Base-by-base conservation (phyloP, 805 yeast genomes). In the Metschnikowia matae region DNA sequence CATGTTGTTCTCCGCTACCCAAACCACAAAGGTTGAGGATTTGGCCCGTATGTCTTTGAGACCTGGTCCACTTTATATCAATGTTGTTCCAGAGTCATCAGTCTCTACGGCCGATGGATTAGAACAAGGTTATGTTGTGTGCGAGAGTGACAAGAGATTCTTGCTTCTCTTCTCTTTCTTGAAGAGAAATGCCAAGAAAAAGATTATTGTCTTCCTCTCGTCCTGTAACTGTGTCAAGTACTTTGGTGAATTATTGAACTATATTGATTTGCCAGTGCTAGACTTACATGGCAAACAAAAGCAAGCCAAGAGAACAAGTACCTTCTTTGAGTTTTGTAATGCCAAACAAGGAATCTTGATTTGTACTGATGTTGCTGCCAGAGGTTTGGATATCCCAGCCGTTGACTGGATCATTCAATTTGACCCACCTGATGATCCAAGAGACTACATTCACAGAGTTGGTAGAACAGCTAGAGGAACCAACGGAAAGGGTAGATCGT, bases 351-450 rank as follows among this genome's bases (percentile, higher is more conserved):
- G 99, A 44, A 91, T 88, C 40, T 71, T 94, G 62, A 79, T 94
- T 49, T 94, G 98, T 74, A 94, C 99, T 0, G 99, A 94, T 70
- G 99, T 94, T 59, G 99, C 99, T 32, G 99, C 99, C 20, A 85
- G 99, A 79, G 99, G 99, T 21, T 81, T 94, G 58, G 99, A 94
- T 75, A 94, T 94, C 60, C 99, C 99, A 48, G 85, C 95, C 29
- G 99, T 94, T 49, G 99, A 95, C 74, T 94, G 99, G 99, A 94
- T 94, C 64, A 87, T 94, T 57, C 99, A 94, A 76, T 94, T 89
- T 65, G 99, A 94, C 69, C 99, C 99, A 49, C 99, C 99, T 68
- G 99, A 94, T 85, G 99, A 94, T 73, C 99, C 99, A 71, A 84
- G 98, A 74, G 98, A 94, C 72, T 94, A 94, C 69, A 94, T 94